phyloP scores from a whole-genome alignment of 2,329 filamentous ascomycete species.

The Verticillium klebahnii region DNA sequence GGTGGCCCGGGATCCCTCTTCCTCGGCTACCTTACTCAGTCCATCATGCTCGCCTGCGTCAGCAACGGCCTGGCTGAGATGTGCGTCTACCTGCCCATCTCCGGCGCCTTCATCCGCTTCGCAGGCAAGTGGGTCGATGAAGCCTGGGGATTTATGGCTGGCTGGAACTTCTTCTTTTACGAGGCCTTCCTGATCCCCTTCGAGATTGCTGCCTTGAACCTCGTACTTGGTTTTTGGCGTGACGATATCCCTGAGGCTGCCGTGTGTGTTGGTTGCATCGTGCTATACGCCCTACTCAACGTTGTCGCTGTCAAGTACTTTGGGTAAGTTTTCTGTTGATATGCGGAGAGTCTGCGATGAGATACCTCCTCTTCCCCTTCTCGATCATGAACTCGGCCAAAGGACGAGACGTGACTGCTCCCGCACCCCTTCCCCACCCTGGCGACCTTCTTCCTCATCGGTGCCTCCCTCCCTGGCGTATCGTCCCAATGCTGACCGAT shows the following conservation, averaged over 20 bases:
- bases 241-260: conserved; percentile 10
- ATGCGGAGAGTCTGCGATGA: neutral
- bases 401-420: neutral
- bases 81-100: conserved; percentile 57
- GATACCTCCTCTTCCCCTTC: neutral
- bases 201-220: conserved; percentile 36
- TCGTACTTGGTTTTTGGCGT: conserved; percentile 15
- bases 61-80: conserved; percentile 66
- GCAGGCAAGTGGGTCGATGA: conserved; percentile 63
- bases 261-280: conserved; percentile 8
- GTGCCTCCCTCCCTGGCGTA: neutral
- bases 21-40: conserved; percentile 54
- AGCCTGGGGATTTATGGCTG: conserved; percentile 52
- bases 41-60: conserved; percentile 51
- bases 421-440: neutral
- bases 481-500: neutral
- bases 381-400: neutral
- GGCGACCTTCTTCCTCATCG: neutral
- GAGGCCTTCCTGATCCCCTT: conserved; percentile 38
- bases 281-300: conserved; percentile 21
- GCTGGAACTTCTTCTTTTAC: conserved; percentile 42
- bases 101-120: conserved; percentile 59
- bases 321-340: neutral
- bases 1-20: conserved; percentile 47
- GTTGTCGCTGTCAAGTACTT: conserved; percentile 17